Evolutionary conservation across 1,284 basidiomycete genomes (phyloP).

Genomic region (Boletus smithii): DNA sequence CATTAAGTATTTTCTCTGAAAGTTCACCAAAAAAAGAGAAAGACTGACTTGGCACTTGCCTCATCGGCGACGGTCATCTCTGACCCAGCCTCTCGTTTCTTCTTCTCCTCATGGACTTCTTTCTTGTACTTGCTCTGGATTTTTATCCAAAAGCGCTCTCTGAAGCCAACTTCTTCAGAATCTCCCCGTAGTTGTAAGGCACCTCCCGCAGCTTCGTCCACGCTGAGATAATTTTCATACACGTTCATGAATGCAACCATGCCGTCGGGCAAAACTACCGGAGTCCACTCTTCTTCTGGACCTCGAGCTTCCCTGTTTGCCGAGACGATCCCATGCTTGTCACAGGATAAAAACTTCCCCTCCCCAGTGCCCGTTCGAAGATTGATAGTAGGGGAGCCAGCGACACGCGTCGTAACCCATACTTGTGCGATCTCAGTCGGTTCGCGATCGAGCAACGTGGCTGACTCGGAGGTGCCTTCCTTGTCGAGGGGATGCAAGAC

Average conservation of each 20-base stretch:
- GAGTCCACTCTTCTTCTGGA: slow-evolving; percentile 85
- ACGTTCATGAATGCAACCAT: slow-evolving; percentile 83
- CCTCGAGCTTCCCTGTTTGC: slow-evolving; percentile 82
- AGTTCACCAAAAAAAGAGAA: slow-evolving; percentile 11
- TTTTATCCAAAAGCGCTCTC: slow-evolving; percentile 83
- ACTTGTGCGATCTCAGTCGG: slow-evolving; percentile 82
- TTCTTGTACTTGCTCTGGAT: slow-evolving; percentile 88
- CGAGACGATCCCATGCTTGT: slow-evolving; percentile 76
- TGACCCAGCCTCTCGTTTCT: slow-evolving; percentile 61
- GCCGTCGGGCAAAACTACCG: slow-evolving; percentile 69
- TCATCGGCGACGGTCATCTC: slow-evolving; percentile 64
- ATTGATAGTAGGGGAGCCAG: slow-evolving; percentile 78
- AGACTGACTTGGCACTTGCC: slow-evolving; percentile 62
- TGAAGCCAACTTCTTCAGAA: slow-evolving; percentile 76
- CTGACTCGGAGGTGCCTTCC: slow-evolving; percentile 44
- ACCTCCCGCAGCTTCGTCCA: slow-evolving; percentile 84
- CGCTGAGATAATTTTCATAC: slow-evolving; percentile 77
- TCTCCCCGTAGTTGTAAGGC: slow-evolving; percentile 76
- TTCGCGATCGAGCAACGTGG: slow-evolving; percentile 53
- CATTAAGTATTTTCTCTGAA: slow-evolving; percentile 6
- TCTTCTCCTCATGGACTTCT: slow-evolving; percentile 80
- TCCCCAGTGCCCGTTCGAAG: slow-evolving; percentile 79
- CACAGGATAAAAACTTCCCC: slow-evolving; percentile 83
- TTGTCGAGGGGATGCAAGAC: slow-evolving; percentile 62
- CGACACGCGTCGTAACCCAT: slow-evolving; percentile 81